A percentile compares a stretch with the other conserved stretches of the same genome.
Conservation (phyloP, 202 grass and related monocot species). For the Setaria italica region DNA sequence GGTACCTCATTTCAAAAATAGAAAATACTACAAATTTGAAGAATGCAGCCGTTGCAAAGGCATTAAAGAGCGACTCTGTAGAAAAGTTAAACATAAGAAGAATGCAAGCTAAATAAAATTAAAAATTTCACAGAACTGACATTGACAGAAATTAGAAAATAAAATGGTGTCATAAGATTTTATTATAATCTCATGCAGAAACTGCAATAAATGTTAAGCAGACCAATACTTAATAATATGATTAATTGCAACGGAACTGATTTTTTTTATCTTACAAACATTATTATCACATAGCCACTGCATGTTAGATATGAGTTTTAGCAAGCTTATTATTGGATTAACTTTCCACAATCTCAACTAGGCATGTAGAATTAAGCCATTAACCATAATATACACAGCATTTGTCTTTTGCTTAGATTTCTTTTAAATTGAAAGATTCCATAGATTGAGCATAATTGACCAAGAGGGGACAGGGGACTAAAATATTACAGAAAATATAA, state of each 20-base stretch:
- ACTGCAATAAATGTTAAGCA: background rate
- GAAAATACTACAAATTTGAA: slow-evolving; percentile 99
- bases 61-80: slow-evolving; percentile 98
- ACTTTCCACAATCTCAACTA: slow-evolving; percentile 23
- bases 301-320: background rate
- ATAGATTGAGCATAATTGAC: background rate
- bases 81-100: slow-evolving; percentile 39
- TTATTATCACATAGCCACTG: background rate
- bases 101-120: slow-evolving; percentile 22
- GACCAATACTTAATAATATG: slow-evolving; percentile 1
- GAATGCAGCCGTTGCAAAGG: slow-evolving; percentile 98
- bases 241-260: slow-evolving; percentile 2
- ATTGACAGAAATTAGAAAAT: slow-evolving; percentile 10
- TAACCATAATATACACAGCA: background rate
- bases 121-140: background rate
- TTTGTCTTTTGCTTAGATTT: slow-evolving; percentile 19
- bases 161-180: background rate
- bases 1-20: slow-evolving; percentile 99
- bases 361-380: background rate
- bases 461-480: background rate
- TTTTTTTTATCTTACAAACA: background rate
- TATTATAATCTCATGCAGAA: slow-evolving; percentile 16
- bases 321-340: background rate
- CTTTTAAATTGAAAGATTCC: background rate
- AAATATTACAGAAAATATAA: slow-evolving; percentile 20